Evolutionary conservation across 495 filamentous ascomycete genomes (phyloP), one percentile per base, ranked within the genome.

Genomic region (Penicillium samsonianum): DNA sequence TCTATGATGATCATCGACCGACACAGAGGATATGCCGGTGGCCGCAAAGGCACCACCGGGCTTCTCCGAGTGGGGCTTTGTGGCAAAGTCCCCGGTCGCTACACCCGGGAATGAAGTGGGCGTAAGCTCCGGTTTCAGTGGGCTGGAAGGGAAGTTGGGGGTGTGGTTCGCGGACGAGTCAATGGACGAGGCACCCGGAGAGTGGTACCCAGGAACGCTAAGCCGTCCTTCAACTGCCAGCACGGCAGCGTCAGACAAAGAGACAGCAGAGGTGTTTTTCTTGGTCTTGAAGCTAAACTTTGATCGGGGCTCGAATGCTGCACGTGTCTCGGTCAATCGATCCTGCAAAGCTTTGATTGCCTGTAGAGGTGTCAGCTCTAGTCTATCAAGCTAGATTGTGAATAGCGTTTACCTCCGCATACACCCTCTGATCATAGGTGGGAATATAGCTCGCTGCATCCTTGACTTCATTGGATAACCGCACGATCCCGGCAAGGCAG

Each of bases 271-370:
- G 8, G 71, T 55, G 56, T 84, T 83, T 57, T 84, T 87, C 55
- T 79, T 79, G 0, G 78, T 87, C 63, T 87, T 90, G 74, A 92
- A 92, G 47, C 83, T 77, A 71, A 92, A 92, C 62, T 87, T 89
- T 9, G 82, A 75, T 48, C 84, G 84, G 12, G 89, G 88, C 3
- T 81, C 79, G 48, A 87, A 78, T 7, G 76, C 67, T 22, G 80
- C 70, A 31, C 87, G 82, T 14, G 76, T 80, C 46, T 82, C 78
- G 30, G 82, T 76, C 20, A 92, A 72, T 59, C 86, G 86, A 46
- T 87, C 84, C 26, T 82, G 81, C 17, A 92, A 75, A 0, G 78
- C 79, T 76, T 88, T 88, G 65, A 91, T 83, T 53, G 86, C 81
- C 84, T 91, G 22, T 23, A 40, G 9, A 20, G 28, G 35, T 8